Evolutionary conservation across 495 filamentous ascomycete genomes (phyloP).

Genomic region (Darksidea phi): DNA sequence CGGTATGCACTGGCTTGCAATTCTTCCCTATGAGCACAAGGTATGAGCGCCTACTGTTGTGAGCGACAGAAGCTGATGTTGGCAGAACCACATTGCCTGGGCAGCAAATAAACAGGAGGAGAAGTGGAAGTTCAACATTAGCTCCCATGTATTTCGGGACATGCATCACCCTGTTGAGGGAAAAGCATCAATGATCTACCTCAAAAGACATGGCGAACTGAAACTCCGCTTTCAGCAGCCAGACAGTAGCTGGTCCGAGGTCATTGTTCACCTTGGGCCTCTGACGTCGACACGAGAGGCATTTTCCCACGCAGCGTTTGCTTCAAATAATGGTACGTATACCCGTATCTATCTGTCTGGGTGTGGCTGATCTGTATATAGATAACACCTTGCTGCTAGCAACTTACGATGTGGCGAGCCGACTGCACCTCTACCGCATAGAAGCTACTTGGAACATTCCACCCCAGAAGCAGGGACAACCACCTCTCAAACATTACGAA

Average conservation of each 20-base stretch:
- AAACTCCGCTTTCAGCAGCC: slow-evolving; percentile 68
- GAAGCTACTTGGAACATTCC: slow-evolving; percentile 42
- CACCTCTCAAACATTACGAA: slow-evolving; percentile 10
- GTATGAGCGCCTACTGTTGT: slow-evolving; percentile 26
- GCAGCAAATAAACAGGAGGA: slow-evolving; percentile 25
- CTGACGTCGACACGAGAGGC: slow-evolving; percentile 65
- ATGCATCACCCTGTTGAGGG: slow-evolving; percentile 64
- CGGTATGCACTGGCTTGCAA: slow-evolving; percentile 73
- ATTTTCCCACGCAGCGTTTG: slow-evolving; percentile 77
- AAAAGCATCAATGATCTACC: slow-evolving; percentile 66
- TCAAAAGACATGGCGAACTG: slow-evolving; percentile 68
- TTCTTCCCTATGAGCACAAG: slow-evolving; percentile 48
- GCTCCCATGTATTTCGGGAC: slow-evolving; percentile 53
- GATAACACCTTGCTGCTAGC: slow-evolving; percentile 42
- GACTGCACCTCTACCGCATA: slow-evolving; percentile 43
- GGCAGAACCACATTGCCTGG: slow-evolving; percentile 35
- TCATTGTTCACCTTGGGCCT: slow-evolving; percentile 66
- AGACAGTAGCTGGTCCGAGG: slow-evolving; percentile 66
- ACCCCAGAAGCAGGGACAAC: slow-evolving; percentile 27
- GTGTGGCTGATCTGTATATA: slow-evolving; percentile 8
- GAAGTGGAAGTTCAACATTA: slow-evolving; percentile 53
- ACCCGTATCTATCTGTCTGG: neutral
- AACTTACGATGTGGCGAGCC: slow-evolving; percentile 35
- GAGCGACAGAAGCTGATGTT: slow-evolving; percentile 31
- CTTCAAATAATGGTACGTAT: slow-evolving; percentile 63